Evolutionary conservation across 192 early-diverging fungal species (phyloP).

Genomic region (Coemansia sp.): DNA sequence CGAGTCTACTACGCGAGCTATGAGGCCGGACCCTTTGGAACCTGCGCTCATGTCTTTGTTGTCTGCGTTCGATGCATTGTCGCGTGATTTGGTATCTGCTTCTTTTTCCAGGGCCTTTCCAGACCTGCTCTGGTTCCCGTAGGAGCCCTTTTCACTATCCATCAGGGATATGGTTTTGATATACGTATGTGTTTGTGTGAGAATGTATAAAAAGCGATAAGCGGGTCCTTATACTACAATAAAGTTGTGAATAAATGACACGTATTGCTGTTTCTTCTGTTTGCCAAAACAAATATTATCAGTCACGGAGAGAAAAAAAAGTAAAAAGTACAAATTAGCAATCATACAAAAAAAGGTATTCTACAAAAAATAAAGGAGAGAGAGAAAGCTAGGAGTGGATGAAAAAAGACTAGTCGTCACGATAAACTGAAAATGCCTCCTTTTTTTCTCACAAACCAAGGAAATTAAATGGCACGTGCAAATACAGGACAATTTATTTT

Average conservation of each 20-base stretch:
- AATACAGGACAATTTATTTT: no score
- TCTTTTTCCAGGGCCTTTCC: not conserved
- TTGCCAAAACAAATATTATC: not conserved
- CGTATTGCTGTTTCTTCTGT: not conserved
- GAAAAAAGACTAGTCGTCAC: no score
- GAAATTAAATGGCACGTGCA: no score
- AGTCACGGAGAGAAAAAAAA: not conserved
- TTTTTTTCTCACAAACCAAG: not conserved
- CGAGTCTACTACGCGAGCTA: constrained; percentile 32
- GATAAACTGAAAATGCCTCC: no score
- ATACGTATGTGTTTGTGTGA: no score
- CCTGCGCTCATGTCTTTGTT: not conserved
- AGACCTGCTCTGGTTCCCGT: not conserved
- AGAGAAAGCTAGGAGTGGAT: no score
- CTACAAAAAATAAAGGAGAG: not conserved
- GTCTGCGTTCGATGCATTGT: not conserved
- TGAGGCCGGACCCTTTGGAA: constrained; percentile 3
- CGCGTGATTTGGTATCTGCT: not conserved
- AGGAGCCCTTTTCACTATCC: not conserved
- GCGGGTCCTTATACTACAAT: not conserved
- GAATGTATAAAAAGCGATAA: no score
- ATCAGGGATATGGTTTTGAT: not conserved
- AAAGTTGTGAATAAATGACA: not conserved
- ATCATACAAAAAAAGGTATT: not conserved
- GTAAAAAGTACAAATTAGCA: not conserved